Evolutionary conservation across 805 yeast species (phyloP).

Genomic region (Barnettozyma californica): DNA sequence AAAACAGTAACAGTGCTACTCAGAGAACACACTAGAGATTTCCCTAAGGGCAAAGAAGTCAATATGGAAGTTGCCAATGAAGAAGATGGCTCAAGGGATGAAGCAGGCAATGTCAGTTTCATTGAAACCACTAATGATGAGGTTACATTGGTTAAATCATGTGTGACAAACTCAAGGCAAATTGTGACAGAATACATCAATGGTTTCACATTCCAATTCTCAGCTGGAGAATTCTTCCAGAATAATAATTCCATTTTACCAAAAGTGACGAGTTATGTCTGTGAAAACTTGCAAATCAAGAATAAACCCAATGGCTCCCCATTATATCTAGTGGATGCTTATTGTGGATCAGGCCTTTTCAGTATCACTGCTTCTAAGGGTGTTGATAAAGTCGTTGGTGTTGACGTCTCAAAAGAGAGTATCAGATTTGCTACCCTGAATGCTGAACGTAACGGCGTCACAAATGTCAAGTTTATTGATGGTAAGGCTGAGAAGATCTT

Average conservation of each 20-base stretch:
- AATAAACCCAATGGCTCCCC: conserved; percentile 36
- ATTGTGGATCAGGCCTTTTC: conserved; percentile 94
- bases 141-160: conserved; percentile 48
- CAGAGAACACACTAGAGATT: conserved; percentile 63
- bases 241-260: conserved; percentile 92
- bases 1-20: conserved; percentile 84
- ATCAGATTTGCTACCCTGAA: conserved; percentile 82
- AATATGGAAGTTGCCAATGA: conserved; percentile 29
- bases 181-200: conserved; percentile 72
- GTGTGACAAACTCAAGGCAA: conserved; percentile 74
- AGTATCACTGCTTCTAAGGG: conserved; percentile 79
- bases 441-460: conserved; percentile 68
- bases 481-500: conserved; percentile 93
- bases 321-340: conserved; percentile 82
- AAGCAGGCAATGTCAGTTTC: conserved; percentile 30
- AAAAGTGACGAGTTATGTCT: conserved; percentile 73
- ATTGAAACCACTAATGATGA: conserved; percentile 26
- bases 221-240: conserved; percentile 96
- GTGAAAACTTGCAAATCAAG: conserved; percentile 50
- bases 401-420: conserved; percentile 71
- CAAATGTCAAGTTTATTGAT: conserved; percentile 76
- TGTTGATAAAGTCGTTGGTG: conserved; percentile 86
- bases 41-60: conserved; percentile 18
- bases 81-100: conserved; percentile 43
- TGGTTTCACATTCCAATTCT: conserved; percentile 76